These are phyloP conservation scores for Trichocomaceae sp. DNA, from an alignment of 2,329 filamentous ascomycete species.

Conservation along the genomic window DNA sequence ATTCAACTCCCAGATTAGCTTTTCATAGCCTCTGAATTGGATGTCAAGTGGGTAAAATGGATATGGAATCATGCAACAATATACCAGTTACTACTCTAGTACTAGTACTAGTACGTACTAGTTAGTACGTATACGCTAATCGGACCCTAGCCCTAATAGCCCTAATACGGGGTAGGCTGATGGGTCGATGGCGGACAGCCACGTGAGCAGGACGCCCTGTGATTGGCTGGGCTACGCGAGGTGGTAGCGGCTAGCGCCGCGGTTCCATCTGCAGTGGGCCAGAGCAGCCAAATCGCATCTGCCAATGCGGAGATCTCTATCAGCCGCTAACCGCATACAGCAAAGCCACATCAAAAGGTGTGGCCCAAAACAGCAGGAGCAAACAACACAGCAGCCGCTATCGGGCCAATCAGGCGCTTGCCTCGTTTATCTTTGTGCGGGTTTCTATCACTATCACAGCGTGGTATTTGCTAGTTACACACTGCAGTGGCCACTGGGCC, in stretches of 20 bases:
- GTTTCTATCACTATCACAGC: background rate
- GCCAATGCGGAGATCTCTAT: background rate
- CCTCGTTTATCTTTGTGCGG: background rate
- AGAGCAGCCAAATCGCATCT: background rate
- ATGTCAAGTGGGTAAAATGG: too few species aligned
- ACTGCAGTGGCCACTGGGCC: too few species aligned
- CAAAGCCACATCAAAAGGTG: background rate
- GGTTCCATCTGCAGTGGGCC: constrained; percentile 1
- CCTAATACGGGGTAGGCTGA: too few species aligned
- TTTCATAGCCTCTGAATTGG: too few species aligned
- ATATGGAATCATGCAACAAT: too few species aligned
- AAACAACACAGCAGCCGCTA: background rate
- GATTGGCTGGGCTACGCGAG: background rate
- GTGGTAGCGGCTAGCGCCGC: background rate
- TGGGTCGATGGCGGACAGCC: background rate
- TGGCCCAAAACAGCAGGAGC: background rate
- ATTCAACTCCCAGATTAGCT: too few species aligned
- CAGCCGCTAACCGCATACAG: background rate
- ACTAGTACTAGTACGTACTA: too few species aligned
- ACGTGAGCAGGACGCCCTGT: background rate
- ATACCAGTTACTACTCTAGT: too few species aligned
- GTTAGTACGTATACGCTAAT: too few species aligned
- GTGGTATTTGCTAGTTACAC: background rate
- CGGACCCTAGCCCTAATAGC: too few species aligned
- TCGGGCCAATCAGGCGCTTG: background rate